A percentile compares a stretch with the other conserved stretches of the same genome.
These are phyloP conservation scores for Sparassis latifolia DNA, from an alignment of 1,284 basidiomycete genomes.

Conservation along the genomic window DNA sequence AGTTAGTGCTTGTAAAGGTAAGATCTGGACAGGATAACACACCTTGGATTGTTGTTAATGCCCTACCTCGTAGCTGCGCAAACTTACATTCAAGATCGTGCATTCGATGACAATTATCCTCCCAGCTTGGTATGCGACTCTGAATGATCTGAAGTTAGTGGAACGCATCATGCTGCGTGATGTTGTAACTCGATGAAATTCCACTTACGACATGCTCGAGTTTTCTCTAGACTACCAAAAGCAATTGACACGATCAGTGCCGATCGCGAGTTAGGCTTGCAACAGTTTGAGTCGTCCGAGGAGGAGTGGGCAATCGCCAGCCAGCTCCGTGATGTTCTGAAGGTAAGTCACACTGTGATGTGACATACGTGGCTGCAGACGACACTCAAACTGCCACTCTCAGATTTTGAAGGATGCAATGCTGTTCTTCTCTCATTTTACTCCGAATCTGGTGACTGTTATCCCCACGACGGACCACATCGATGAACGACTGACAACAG, in stretches of 20 bases:
- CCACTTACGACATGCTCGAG: conserved; percentile 26
- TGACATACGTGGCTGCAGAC: background rate
- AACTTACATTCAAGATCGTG: too few species aligned
- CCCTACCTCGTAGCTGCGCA: too few species aligned
- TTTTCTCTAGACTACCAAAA: conserved; percentile 10
- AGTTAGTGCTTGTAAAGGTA: too few species aligned
- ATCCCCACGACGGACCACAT: conserved; percentile 15
- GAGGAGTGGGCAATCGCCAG: conserved; percentile 16
- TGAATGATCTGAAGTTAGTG: conserved; percentile 9
- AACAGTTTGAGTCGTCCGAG: background rate
- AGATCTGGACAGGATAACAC: too few species aligned
- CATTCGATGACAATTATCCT: conserved; percentile 5
- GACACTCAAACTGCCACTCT: background rate
- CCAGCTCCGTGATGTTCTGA: conserved; percentile 21
- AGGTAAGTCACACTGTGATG: conserved; percentile 6
- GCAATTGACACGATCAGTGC: background rate
- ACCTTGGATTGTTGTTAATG: too few species aligned
- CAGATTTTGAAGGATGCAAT: conserved; percentile 20
- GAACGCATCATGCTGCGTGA: conserved; percentile 23
- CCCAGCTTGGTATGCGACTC: conserved; percentile 20
- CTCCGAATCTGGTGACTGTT: background rate
- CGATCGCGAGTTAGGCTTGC: background rate
- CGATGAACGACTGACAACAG: conserved; percentile 11
- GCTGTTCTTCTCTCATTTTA: conserved; percentile 16
- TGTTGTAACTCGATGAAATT: conserved; percentile 29